Conservation (phyloP, 768 basidiomycete species). For the Mycena venus region DNA sequence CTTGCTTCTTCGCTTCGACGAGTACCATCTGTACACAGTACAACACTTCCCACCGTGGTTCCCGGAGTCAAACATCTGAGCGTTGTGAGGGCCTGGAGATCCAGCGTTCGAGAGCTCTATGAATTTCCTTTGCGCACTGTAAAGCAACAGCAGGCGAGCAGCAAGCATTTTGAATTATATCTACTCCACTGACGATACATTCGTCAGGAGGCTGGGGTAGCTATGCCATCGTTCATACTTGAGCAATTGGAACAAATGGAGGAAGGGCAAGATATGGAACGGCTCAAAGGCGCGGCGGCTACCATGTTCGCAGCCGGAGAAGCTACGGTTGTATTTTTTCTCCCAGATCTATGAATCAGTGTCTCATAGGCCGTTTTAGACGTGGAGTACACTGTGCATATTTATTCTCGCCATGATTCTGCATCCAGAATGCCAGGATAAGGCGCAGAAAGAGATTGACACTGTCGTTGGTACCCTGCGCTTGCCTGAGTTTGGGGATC, state of each 20-base stretch:
- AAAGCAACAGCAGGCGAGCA: slow-evolving; percentile 32
- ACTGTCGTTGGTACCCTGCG: slow-evolving; percentile 42
- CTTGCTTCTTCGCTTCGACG: no score
- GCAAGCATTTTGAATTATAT: slow-evolving; percentile 31
- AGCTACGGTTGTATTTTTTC: slow-evolving; percentile 49
- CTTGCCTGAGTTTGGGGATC: slow-evolving; percentile 41
- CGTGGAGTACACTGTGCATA: slow-evolving; percentile 9
- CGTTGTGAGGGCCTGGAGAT: neutral
- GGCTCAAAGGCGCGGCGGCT: neutral
- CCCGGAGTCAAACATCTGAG: slow-evolving; percentile 43
- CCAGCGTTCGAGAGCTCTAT: neutral
- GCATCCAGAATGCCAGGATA: slow-evolving; percentile 46
- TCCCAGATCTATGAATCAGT: no score
- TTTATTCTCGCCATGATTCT: slow-evolving; percentile 50
- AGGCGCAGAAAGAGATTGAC: slow-evolving; percentile 48
- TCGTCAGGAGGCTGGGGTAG: neutral
- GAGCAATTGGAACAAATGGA: neutral
- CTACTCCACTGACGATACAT: neutral
- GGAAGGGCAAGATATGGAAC: neutral
- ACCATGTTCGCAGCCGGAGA: slow-evolving; percentile 31
- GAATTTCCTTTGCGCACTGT: neutral
- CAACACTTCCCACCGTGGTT: slow-evolving; percentile 48
- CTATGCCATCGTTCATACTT: neutral
- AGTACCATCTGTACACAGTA: slow-evolving; percentile 38
- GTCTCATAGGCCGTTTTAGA: neutral